Evolutionary conservation across 2,329 filamentous ascomycete species (phyloP), one percentile per base, ranked within the genome.

Genomic region (Sarocladiaceae sp.): DNA sequence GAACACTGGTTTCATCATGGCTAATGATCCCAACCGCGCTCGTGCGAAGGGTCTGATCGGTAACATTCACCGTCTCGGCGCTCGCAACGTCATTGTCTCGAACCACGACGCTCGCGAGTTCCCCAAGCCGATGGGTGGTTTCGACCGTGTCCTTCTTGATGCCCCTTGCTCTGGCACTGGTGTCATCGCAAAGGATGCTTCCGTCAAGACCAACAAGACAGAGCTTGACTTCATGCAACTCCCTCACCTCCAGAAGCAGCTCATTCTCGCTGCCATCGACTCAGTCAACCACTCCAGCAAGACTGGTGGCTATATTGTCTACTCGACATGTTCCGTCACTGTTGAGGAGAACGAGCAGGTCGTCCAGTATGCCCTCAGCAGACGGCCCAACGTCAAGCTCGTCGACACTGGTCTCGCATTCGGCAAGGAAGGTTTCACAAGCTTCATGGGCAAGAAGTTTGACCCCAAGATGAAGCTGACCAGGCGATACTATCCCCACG

Each of bases 171-270:
- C 92, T 3, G 93, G 94, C 60, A 99, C 94, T 1, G 94, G 94
- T 62, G 94, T 99, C 64, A 99, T 99, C 59, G 88, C 91, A 57
- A 99, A 99, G 75, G 94, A 99, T 71, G 83, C 93, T 28, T 90
- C 87, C 58, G 91, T 99, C 60, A 99, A 99, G 80, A 97, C 93
- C 22, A 97, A 97, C 77, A 97, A 97, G 78, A 95, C 89, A 11
- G 90, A 96, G 66, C 87, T 86, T 58, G 94, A 99, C 70, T 99
- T 99, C 75, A 82, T 97, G 69, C 84, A 87, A 64, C 82, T 99
- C 50, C 92, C 94, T 0, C 94, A 99, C 70, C 82, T 90, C 54
- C 94, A 99, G 71, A 97, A 97, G 71, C 92, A 97, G 72, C 80
- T 99, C 52, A 76, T 99, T 12, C 82, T 99, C 25, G 84, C 91